A percentile compares a stretch with the other conserved stretches of the same genome.
Conservation (phyloP, 805 yeast species). For the Wickerhamomyces chaumierensis region DNA sequence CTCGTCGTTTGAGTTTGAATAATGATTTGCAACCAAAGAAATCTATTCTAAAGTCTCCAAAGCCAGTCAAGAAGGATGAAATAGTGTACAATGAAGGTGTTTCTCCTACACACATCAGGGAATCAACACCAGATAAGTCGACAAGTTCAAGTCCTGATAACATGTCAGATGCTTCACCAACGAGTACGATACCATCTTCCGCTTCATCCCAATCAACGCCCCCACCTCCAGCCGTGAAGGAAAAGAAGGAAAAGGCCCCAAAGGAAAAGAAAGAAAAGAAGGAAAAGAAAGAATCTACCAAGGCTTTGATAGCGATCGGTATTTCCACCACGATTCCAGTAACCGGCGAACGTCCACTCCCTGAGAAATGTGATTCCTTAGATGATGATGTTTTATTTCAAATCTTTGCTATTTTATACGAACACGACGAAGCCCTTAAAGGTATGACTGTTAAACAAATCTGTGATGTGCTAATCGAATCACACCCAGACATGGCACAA, state of each 20-base stretch:
- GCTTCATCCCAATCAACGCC: slow-evolving; percentile 10
- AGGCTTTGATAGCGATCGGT: slow-evolving; percentile 41
- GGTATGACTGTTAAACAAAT: slow-evolving; percentile 90
- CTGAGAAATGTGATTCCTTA: slow-evolving; percentile 50
- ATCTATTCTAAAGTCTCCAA: slow-evolving; percentile 4
- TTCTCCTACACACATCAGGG: slow-evolving; percentile 11
- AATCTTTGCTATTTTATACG: slow-evolving; percentile 60
- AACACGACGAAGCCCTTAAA: slow-evolving; percentile 52
- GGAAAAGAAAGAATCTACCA: slow-evolving; percentile 14
- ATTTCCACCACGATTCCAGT: slow-evolving; percentile 74
- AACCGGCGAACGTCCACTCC: slow-evolving; percentile 64
- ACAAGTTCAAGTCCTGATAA: slow-evolving; percentile 16
- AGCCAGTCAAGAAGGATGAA: slow-evolving; percentile 1
- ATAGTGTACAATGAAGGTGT: neutral
- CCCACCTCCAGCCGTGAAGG: slow-evolving; percentile 2
- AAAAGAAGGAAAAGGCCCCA: slow-evolving; percentile 7
- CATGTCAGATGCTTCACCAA: slow-evolving; percentile 16
- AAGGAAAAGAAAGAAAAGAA: slow-evolving; percentile 15
- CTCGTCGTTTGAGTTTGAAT: slow-evolving; percentile 19
- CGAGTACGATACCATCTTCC: slow-evolving; percentile 11
- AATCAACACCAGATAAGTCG: slow-evolving; percentile 16
- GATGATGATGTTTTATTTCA: slow-evolving; percentile 72
- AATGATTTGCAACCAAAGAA: slow-evolving; percentile 7
- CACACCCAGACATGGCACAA: slow-evolving; percentile 78
- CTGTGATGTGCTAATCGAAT: slow-evolving; percentile 62